These are phyloP conservation scores for Aureobasidium sp. DNA, from an alignment of 2,329 filamentous ascomycete species.

Conservation along the genomic window DNA sequence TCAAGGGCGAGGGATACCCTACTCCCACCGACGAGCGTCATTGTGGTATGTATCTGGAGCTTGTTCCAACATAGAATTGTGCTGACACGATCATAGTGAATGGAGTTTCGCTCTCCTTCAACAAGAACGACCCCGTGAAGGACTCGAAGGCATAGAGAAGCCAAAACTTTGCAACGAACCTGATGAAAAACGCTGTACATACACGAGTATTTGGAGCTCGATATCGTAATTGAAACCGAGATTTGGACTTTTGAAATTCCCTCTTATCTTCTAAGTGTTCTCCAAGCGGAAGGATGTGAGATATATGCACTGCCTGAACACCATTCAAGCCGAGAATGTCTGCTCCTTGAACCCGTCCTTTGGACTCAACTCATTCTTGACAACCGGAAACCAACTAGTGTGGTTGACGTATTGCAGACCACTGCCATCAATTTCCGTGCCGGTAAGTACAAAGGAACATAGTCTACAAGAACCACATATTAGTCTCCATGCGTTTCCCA, in stretches of 20 bases:
- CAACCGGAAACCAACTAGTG: not conserved
- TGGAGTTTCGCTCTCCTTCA: slow-evolving; percentile 81
- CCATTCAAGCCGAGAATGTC: not conserved
- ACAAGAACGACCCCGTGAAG: slow-evolving; percentile 52
- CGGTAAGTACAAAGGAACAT: not conserved
- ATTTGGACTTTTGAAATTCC: not conserved
- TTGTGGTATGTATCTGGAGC: slow-evolving; percentile 47
- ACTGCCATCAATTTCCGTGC: not conserved
- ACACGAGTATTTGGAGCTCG: not conserved
- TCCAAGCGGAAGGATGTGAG: too few relatives aligned
- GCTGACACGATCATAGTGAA: slow-evolving; percentile 49
- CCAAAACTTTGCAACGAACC: not conserved
- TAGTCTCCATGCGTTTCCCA: not conserved
- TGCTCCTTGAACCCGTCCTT: not conserved
- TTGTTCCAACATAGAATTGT: not conserved
- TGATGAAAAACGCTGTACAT: not conserved
- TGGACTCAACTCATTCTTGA: not conserved
- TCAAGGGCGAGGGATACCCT: slow-evolving; percentile 76
- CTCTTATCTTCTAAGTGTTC: too few relatives aligned
- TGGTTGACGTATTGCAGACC: not conserved
- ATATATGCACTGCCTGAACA: too few relatives aligned
- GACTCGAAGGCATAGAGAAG: slow-evolving; percentile 1
- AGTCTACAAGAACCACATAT: not conserved
- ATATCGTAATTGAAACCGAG: not conserved
- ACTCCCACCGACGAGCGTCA: slow-evolving; percentile 94